Conservation (phyloP, 2,329 filamentous ascomycete species). For the Pochonia chlamydosporia region DNA sequence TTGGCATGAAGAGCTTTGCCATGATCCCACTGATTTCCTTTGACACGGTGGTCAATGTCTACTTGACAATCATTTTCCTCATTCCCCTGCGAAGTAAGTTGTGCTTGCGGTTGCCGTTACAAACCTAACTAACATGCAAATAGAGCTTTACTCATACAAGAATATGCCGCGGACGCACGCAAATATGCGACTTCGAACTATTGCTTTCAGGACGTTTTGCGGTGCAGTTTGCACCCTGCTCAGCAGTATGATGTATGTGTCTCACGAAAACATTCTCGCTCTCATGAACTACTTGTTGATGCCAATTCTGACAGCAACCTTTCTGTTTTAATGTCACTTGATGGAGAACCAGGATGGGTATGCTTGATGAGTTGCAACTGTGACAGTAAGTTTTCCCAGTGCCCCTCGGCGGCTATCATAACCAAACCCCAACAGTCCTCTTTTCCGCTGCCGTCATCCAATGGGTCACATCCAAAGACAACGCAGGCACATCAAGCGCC, state of each 20-base stretch:
- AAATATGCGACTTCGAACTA: slow-evolving; percentile 39
- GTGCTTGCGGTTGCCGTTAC: not conserved
- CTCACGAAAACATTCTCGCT: not conserved
- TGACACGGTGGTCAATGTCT: slow-evolving; percentile 56
- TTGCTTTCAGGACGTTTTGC: slow-evolving; percentile 54
- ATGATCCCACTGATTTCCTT: slow-evolving; percentile 58
- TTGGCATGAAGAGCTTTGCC: slow-evolving; percentile 52
- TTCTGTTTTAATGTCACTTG: slow-evolving; percentile 49
- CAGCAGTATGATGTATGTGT: slow-evolving; percentile 49
- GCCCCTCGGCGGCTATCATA: too few relatives aligned
- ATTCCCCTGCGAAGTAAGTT: slow-evolving; percentile 49
- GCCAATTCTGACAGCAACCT: slow-evolving; percentile 41
- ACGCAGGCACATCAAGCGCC: slow-evolving; percentile 25
- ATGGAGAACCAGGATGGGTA: slow-evolving; percentile 59
- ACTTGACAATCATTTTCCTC: slow-evolving; percentile 58
- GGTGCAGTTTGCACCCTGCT: slow-evolving; percentile 51
- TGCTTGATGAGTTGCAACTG: slow-evolving; percentile 61
- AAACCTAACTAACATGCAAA: not conserved
- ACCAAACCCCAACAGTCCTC: too few relatives aligned
- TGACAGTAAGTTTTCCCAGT: slow-evolving; percentile 50
- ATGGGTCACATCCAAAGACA: slow-evolving; percentile 49
- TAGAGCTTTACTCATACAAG: slow-evolving; percentile 51
- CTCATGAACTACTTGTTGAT: not conserved
- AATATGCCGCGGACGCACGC: slow-evolving; percentile 34
- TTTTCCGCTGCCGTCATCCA: slow-evolving; percentile 57